Base-by-base conservation (phyloP, 306 rosid genomes). In the Rosa lucieae region DNA sequence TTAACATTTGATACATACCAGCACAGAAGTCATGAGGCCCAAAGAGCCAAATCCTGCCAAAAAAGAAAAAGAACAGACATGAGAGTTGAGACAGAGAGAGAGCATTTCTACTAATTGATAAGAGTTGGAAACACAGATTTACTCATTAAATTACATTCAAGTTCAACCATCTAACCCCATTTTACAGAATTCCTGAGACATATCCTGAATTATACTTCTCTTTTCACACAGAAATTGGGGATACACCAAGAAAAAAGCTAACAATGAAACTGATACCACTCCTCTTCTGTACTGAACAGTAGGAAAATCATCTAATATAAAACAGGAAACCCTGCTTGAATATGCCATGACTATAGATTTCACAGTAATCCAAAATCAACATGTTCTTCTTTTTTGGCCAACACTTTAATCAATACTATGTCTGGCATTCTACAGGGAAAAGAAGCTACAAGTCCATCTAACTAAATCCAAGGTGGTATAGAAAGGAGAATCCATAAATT, bases 21-120 rank as follows among this genome's bases (percentile, higher is more conserved):
- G 85, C 66, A 92, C 98, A 78, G 99, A 95, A 75, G 94, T 51
- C 99, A 95, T 95, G 75, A 95, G 99, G 71, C 99, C 99, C 90
- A 95, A 82, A 14, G 98, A 91, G 61, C 98, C 99, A 86, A 95
- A 95, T 82, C 98, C 99, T 94, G 93, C 89, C 84, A 37, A 79
- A 21, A 55, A 20, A 44, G 81, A 72, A 29, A 29, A 29, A 47
- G 0, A 70, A 10, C 46, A 20, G 63, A 56, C 78, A 84, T 74
- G 63, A 18, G 47, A 51, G 42, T 15, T 32, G 77, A 1, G 51
- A 12, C 39, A 46, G 47, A 80, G 15, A 68, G 17, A 32, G 35
- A 68, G 35, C 20, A 29, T 29, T 29, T 29, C 42, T 13, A 29
- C 68, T 29, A 13, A 29, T 13, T 29, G 18, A 62, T 61, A 11